Evolutionary conservation across 108 stramenopile species (phyloP).

Genomic region (Discostella stelligeroides): DNA sequence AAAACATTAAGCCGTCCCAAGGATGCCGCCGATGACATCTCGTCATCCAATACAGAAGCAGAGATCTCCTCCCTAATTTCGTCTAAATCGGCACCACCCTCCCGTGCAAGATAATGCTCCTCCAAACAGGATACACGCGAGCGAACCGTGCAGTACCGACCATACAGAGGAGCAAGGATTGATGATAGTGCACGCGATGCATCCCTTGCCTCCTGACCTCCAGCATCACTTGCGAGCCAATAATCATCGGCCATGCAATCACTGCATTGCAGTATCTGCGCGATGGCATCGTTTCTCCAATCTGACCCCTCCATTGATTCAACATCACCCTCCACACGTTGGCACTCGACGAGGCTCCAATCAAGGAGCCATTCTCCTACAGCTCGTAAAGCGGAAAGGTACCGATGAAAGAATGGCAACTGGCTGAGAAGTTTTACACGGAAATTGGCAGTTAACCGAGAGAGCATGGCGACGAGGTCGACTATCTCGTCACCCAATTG

Average conservation of each 20-base stretch:
- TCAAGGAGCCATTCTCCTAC: slow-evolving; percentile 64
- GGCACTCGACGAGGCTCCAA: slow-evolving; percentile 65
- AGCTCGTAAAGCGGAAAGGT: slow-evolving; percentile 54
- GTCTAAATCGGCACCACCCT: slow-evolving; percentile 70
- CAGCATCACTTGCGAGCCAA: slow-evolving; percentile 74
- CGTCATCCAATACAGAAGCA: slow-evolving; percentile 70
- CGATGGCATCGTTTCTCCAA: slow-evolving; percentile 77
- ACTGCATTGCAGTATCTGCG: slow-evolving; percentile 66
- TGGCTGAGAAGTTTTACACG: slow-evolving; percentile 46
- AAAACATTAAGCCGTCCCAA: slow-evolving; percentile 72
- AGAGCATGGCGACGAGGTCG: slow-evolving; percentile 60
- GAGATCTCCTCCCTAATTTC: slow-evolving; percentile 83
- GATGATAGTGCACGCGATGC: slow-evolving; percentile 51
- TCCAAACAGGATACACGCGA: slow-evolving; percentile 76
- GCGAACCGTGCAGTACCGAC: slow-evolving; percentile 59
- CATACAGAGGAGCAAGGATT: slow-evolving; percentile 72
- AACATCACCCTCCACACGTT: slow-evolving; percentile 63
- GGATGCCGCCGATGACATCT: slow-evolving; percentile 68
- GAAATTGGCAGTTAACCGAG: slow-evolving; percentile 72
- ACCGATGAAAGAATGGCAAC: slow-evolving; percentile 53
- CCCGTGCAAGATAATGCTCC: slow-evolving; percentile 65
- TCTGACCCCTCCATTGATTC: slow-evolving; percentile 69
- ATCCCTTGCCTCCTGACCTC: slow-evolving; percentile 44
- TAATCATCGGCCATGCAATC: slow-evolving; percentile 75
- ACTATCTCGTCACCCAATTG: slow-evolving; percentile 53